A percentile compares a stretch with the other conserved stretches of the same genome.
These are phyloP conservation scores for Termitomyces sp. DNA, from an alignment of 768 basidiomycete species.

Conservation along the genomic window DNA sequence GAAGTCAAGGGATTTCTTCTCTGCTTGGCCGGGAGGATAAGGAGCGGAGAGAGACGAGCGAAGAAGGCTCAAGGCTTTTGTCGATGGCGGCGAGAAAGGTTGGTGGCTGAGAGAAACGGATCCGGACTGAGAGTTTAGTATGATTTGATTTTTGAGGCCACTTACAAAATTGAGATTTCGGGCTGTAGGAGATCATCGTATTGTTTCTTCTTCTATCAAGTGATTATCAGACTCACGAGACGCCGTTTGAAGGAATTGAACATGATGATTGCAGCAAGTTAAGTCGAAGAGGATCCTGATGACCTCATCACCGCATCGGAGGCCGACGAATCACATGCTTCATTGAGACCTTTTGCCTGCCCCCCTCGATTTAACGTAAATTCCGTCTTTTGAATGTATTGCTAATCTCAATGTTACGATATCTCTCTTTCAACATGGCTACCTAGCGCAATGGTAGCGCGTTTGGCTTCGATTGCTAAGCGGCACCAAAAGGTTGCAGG, in stretches of 20 bases:
- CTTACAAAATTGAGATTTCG: constrained; percentile 65
- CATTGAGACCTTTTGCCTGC: too few species aligned
- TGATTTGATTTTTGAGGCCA: not conserved
- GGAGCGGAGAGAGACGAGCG: constrained; percentile 51
- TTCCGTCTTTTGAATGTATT: too few species aligned
- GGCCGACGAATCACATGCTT: too few species aligned
- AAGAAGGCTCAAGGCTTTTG: constrained; percentile 53
- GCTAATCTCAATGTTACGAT: too few species aligned
- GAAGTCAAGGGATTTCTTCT: constrained; percentile 53
- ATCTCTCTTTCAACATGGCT: too few species aligned
- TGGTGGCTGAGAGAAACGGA: constrained; percentile 45
- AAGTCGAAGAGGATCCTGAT: not conserved
- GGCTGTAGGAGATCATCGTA: constrained; percentile 25
- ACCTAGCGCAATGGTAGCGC: constrained; percentile 94
- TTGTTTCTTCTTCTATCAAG: not conserved
- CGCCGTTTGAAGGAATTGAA: constrained; percentile 32
- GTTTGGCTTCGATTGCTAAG: constrained; percentile 84
- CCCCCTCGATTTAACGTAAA: too few species aligned
- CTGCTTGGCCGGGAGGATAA: constrained; percentile 48
- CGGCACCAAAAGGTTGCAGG: constrained; percentile 92
- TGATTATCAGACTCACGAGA: constrained; percentile 20
- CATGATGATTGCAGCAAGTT: constrained; percentile 16
- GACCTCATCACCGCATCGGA: too few species aligned
- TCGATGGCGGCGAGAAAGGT: constrained; percentile 59
- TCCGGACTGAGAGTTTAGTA: not conserved